Conservation (phyloP, 148 eudicot genomes). For the Fallopia convolvulus region DNA sequence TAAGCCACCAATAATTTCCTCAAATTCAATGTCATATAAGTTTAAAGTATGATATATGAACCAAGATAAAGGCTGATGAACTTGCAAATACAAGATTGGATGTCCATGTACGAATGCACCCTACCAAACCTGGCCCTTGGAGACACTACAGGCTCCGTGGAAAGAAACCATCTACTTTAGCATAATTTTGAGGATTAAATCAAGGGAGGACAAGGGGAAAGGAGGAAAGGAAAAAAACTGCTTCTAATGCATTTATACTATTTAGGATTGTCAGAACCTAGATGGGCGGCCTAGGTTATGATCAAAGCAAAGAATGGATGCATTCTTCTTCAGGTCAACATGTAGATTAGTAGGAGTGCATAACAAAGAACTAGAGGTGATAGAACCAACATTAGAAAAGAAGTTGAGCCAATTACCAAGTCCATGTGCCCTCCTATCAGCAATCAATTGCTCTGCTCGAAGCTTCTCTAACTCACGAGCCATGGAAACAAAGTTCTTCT, state of each 20-base stretch:
- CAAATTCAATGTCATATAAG: neutral
- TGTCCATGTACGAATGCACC: neutral
- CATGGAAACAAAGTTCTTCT: constrained; percentile 68
- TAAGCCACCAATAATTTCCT: neutral
- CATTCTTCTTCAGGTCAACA: constrained; percentile 5
- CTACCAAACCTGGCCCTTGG: neutral
- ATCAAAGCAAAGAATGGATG: neutral
- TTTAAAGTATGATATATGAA: neutral
- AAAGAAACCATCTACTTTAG: neutral
- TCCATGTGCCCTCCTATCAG: constrained; percentile 47
- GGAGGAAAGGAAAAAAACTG: neutral
- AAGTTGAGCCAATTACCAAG: constrained; percentile 31
- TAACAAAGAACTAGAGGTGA: constrained; percentile 13
- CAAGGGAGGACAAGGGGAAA: neutral
- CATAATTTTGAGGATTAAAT: neutral
- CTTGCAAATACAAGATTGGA: neutral
- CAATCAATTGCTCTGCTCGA: constrained; percentile 49
- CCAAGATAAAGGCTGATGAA: neutral
- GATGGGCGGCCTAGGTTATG: neutral
- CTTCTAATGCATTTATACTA: neutral
- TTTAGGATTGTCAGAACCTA: neutral
- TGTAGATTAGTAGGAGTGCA: neutral
- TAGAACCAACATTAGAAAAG: neutral
- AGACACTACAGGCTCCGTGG: neutral
- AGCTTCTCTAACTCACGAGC: constrained; percentile 83